Percentiles rank a stretch among this genome's conserved stretches.
phyloP scores from a whole-genome alignment of 495 filamentous ascomycete species.

The Saxophila tyrrhenica region DNA sequence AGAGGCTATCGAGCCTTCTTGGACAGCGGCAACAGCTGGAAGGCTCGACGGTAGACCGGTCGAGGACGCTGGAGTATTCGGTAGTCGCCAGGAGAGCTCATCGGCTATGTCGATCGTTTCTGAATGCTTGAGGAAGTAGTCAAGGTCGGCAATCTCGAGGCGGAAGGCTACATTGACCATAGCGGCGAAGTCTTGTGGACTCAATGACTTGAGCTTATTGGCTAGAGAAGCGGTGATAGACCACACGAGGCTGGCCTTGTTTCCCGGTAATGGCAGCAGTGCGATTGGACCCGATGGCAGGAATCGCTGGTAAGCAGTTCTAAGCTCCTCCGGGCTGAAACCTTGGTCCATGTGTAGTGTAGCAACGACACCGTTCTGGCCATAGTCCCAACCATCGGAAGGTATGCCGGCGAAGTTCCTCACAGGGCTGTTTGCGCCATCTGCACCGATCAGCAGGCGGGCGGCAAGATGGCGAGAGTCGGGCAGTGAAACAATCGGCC shows the following conservation, averaged over 20 bases:
- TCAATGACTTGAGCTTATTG: conserved; percentile 63
- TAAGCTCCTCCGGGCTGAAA: conserved; percentile 42
- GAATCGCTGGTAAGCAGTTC: conserved; percentile 89
- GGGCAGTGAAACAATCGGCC: conserved; percentile 69
- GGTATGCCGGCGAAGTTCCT: conserved; percentile 78
- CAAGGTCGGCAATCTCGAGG: conserved; percentile 60
- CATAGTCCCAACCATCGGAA: conserved; percentile 86
- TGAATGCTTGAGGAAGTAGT: conserved; percentile 42
- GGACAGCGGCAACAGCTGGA: conserved; percentile 47
- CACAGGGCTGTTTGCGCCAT: conserved; percentile 90
- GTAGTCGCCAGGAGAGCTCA: conserved; percentile 71
- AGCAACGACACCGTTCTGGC: conserved; percentile 80
- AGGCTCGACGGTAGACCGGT: conserved; percentile 14
- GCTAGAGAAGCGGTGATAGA: conserved; percentile 73
- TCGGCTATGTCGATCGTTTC: conserved; percentile 29
- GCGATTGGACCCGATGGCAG: conserved; percentile 85
- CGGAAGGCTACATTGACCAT: conserved; percentile 94
- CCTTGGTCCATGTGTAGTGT: conserved; percentile 55
- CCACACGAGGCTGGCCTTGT: conserved; percentile 81
- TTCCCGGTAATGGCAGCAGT: conserved; percentile 78
- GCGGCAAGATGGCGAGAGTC: conserved; percentile 54
- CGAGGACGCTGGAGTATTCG: conserved; percentile 21
- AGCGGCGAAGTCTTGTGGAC: conserved; percentile 59
- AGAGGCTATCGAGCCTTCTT: conserved; percentile 69
- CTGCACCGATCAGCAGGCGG: conserved; percentile 80